Base-by-base conservation (phyloP, 1,139 yeast species). In the Suhomyces chickasaworum region DNA sequence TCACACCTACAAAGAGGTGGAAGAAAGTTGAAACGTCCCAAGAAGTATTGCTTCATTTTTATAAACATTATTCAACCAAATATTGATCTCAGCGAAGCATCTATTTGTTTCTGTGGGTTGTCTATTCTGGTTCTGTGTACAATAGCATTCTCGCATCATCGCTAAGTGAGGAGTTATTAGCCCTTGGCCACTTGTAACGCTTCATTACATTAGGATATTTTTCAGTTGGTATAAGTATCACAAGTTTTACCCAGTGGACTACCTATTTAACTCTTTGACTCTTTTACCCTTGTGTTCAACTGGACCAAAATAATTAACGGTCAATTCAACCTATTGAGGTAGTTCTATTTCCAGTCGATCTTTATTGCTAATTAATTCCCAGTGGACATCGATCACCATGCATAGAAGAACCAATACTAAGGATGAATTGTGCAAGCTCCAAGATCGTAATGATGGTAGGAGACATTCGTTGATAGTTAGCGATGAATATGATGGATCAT, bases 391-490 rank as follows among this genome's bases (percentile, higher is more conserved):
- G 7, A 20, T 20, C 13, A 25, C 8, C n/a, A 47, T 47, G 47
- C 45, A 21, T 13, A 34, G 36, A 35, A 39, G 47, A 13, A 33
- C 45, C 29, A 38, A 38, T 17, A 61, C 68, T 4, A 60, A 54
- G 37, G 58, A 59, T 22, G 59, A 63, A 22, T 51, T 66, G 13
- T 47, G 59, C n/a, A 45, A 50, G 2, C 58, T 66, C 9, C 51
- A 57, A 16, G 51, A 57, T 39, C 45, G 65, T 17, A 65, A 65
- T 41, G 54, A 49, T 8, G 62, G 62, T 10, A 53, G 49, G 16
- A 51, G 71, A 37, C 44, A 47, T 23, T 62, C 68, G 12, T 54
- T 67, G 9, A 49, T 55, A 3, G 29, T 56, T 13, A 56, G 57
- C 27, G 59, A 63, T 25, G 68, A 65, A 16, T 64, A 53, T 44